Evolutionary conservation across 2,329 filamentous ascomycete species (phyloP), one percentile per base, ranked within the genome.

Genomic region (Talaromyces funiculosus): DNA sequence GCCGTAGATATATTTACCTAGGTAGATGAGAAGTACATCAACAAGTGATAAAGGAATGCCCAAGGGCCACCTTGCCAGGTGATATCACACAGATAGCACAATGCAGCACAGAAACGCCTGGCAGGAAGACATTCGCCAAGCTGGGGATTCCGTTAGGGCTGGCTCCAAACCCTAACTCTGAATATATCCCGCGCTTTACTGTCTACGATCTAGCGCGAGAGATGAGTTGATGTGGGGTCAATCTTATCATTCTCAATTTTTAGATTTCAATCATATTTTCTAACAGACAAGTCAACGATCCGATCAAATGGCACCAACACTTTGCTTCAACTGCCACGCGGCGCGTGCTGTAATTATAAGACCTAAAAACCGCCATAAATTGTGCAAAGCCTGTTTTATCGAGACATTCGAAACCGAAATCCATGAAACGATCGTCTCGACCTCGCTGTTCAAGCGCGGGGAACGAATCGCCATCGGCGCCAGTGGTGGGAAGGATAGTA

Each of bases 401-500:
- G 69, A 79, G 10, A 83, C 94, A 49, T 99, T 99, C 71, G 94
- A 99, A 75, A 85, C 89, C 64, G 94, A 99, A 79, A 86, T 96
- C 53, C 92, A 97, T 73, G 89, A 96, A 70, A 97, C 94, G 4
- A 96, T 99, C 69, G 86, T 83, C 26, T 85, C 88, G 1, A 90
- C 89, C 18, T 78, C 82, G n/a, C 84, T 99, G 16, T 99, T 99
- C 75, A 80, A 81, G 47, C 86, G 83, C 1, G 93, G 93, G 61
- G 94, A 99, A 73, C 86, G 84, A 63, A 84, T 99, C 40, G 95
- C 94, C 7, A 97, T 99, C 69, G 95, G 94, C 45, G 94, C 95
- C 53, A 97, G 92, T 1, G 94, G 94, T 59, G 94, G 94, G 67
- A 99, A 99, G 77, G 94, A 99, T 75, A 97, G 92, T 57, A 99